phyloP scores from a whole-genome alignment of 441 rosid genomes.

The Populus hybrid region DNA sequence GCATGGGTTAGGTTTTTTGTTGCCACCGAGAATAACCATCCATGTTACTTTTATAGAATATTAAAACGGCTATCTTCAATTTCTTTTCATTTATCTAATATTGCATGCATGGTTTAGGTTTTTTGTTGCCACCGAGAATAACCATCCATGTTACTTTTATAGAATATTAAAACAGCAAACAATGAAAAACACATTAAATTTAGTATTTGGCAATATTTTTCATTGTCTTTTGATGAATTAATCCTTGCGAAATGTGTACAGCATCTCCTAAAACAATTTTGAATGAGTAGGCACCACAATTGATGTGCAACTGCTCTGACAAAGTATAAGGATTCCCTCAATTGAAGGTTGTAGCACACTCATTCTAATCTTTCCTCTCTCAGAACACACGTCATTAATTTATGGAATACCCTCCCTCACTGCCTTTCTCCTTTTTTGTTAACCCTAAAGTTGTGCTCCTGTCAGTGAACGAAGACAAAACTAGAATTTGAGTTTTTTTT shows the following conservation, averaged over 20 bases:
- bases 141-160: not conserved
- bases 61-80: not conserved
- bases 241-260: not conserved
- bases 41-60: not conserved
- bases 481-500: not conserved
- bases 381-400: not conserved
- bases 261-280: not conserved
- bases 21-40: not conserved
- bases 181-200: not conserved
- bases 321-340: not conserved
- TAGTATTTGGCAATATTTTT: not conserved
- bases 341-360: not conserved
- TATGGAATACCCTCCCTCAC: not conserved
- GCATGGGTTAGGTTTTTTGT: not conserved
- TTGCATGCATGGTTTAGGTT: not conserved
- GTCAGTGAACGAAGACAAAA: not conserved
- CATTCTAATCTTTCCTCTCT: not conserved
- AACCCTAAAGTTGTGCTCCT: not conserved
- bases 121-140: not conserved
- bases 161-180: too few relatives aligned
- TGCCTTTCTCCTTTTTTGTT: not conserved
- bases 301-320: not conserved
- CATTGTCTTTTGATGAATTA: not conserved
- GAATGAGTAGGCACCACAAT: not conserved
- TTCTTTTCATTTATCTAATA: not conserved